Conservation (phyloP, 2,329 filamentous ascomycete genomes). For the Pestalotiopsis sp. region DNA sequence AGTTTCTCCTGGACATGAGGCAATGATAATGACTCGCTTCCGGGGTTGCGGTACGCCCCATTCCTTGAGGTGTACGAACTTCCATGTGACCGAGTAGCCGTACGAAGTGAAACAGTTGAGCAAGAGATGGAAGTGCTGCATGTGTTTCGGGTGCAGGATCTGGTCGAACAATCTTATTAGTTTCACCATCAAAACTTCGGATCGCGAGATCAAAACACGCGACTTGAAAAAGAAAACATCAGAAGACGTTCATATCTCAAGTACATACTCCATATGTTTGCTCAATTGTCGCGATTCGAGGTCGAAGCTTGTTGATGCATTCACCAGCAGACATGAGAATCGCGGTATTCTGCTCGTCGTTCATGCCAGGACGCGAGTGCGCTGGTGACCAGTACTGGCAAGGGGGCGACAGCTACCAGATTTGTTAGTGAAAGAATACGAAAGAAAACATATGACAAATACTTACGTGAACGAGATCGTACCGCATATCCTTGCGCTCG, state of each 20-base stretch:
- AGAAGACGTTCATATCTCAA: neutral
- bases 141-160: conserved; percentile 54
- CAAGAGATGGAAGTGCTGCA: conserved; percentile 57
- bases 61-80: conserved; percentile 52
- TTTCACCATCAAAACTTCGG: neutral
- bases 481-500: conserved; percentile 36
- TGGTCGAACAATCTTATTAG: neutral
- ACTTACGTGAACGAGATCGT: conserved; percentile 65
- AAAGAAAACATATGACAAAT: too few species aligned
- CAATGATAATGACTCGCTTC: conserved; percentile 57
- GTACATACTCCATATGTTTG: conserved; percentile 68
- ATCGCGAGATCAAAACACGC: neutral
- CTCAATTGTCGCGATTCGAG: conserved; percentile 74
- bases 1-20: conserved; percentile 66
- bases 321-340: conserved; percentile 51
- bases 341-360: conserved; percentile 69
- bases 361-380: conserved; percentile 59
- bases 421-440: too few species aligned
- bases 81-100: conserved; percentile 73
- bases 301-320: conserved; percentile 58
- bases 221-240: too few species aligned
- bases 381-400: conserved; percentile 75
- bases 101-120: conserved; percentile 64
- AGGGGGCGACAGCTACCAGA: conserved; percentile 61
- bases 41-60: conserved; percentile 53